These are phyloP conservation scores for Solanum chaucha DNA, from an alignment of 257 asterid species.

Conservation along the genomic window DNA sequence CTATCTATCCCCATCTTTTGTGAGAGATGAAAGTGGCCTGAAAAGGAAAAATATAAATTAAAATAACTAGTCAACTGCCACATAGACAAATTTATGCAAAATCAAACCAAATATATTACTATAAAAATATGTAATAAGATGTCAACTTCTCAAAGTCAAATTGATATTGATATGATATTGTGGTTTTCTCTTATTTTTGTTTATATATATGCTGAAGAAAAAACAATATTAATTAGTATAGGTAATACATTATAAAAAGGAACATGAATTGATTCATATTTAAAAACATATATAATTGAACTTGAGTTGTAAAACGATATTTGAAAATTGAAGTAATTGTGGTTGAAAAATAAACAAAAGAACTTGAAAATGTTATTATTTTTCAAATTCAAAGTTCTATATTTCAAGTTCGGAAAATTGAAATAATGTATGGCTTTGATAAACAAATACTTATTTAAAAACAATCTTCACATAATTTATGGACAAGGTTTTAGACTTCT, in stretches of 20 bases:
- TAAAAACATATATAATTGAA: no score
- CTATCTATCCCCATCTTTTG: background rate
- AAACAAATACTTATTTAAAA: no score
- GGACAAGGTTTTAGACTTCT: background rate
- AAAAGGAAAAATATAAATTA: background rate
- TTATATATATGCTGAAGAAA: background rate
- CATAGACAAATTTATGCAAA: background rate
- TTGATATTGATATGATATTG: background rate
- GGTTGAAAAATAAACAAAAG: no score
- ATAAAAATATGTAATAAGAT: background rate
- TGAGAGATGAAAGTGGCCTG: background rate
- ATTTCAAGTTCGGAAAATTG: no score
- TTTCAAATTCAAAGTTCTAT: no score
- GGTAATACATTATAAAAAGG: background rate
- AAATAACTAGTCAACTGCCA: background rate
- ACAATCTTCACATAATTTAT: background rate
- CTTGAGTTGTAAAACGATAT: no score
- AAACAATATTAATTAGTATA: no score
- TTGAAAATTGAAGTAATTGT: no score
- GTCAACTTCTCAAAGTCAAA: background rate
- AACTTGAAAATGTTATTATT: no score
- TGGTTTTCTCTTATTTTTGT: background rate
- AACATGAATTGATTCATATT: no score
- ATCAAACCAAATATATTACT: background rate
- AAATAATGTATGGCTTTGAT: no score